Evolutionary conservation across 225 moss, liverwort and hornwort genomes (phyloP), one percentile per base, ranked within the genome.

Genomic region (Ulota crispa): DNA sequence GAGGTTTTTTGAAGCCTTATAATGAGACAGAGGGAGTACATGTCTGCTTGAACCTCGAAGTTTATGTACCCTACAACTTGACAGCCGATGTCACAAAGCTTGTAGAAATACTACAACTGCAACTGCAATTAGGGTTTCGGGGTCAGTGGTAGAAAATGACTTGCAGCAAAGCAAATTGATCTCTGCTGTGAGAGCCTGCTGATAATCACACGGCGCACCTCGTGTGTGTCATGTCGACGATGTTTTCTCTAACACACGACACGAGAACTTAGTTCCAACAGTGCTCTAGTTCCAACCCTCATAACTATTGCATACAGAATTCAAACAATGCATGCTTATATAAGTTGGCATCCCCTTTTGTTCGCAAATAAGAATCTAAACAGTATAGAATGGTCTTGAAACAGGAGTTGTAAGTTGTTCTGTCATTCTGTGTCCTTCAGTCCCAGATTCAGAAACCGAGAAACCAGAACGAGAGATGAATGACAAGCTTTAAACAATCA

Each of bases 401-500:
- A n/a, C 26, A 41, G 24, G 26, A 43, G 1, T 3, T 43, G 15
- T 5, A n/a, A n/a, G n/a, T n/a, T n/a, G n/a, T n/a, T n/a, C n/a
- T n/a, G n/a, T n/a, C n/a, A 26, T 15, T n/a, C 13, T 5, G 12
- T 39, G 13, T 67, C 5, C 10, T 19, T 34, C 39, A 52, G 32
- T 20, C n/a, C 6, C 23, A 55, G 57, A 6, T 2, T 53, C 14
- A 15, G 7, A n/a, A 75, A n/a, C 32, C 23, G 7, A 53, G 55
- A 75, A 59, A 68, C 34, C 47, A 69, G 45, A 68, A 60, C 26
- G 34, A 39, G 60, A 50, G 50, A 68, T 50, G 27, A 18, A 52
- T 62, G 26, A 34, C 76, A 61, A 20, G 67, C 39, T 61, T 70
- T 79, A 84, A 78, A 83, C 73, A 83, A 73, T 34, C 64, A 54